Evolutionary conservation across 345 rosid genomes (phyloP).

Genomic region (Brassica nigra): DNA sequence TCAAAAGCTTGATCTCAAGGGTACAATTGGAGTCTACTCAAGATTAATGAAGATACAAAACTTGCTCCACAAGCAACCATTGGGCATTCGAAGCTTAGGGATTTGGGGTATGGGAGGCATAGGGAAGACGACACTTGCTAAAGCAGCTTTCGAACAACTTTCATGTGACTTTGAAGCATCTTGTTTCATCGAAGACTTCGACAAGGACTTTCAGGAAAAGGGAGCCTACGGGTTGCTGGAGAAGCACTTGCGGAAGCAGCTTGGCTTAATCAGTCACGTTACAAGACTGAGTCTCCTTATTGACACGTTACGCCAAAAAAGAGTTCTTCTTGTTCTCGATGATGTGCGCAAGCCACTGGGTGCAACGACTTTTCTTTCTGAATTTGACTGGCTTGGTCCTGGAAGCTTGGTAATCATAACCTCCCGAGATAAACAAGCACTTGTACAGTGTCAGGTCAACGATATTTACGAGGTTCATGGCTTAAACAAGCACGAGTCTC

Average conservation of each 20-base stretch:
- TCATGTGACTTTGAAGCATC: conserved; percentile 8
- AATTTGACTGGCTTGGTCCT: neutral
- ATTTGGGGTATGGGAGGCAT: conserved; percentile 30
- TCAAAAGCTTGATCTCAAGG: neutral
- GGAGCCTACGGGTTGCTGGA: conserved; percentile 5
- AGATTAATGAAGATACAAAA: conserved; percentile 6
- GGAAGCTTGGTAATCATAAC: conserved; percentile 27
- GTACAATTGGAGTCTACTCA: conserved; percentile 12
- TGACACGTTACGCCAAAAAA: neutral
- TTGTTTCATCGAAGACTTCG: conserved; percentile 17
- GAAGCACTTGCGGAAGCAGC: neutral
- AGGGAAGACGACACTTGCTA: conserved; percentile 28
- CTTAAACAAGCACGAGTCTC: neutral
- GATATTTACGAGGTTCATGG: neutral
- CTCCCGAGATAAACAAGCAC: conserved; percentile 9
- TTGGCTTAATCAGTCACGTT: neutral
- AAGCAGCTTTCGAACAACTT: conserved; percentile 9
- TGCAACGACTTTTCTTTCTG: conserved; percentile 5
- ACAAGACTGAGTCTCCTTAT: neutral
- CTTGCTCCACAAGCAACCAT: conserved; percentile 22
- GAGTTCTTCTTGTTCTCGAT: conserved; percentile 12
- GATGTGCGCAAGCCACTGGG: neutral
- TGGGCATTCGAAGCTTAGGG: conserved; percentile 21
- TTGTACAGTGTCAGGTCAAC: neutral
- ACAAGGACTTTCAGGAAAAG: neutral